Conservation (phyloP, 2,329 filamentous ascomycete species). For the Phoma sp. region DNA sequence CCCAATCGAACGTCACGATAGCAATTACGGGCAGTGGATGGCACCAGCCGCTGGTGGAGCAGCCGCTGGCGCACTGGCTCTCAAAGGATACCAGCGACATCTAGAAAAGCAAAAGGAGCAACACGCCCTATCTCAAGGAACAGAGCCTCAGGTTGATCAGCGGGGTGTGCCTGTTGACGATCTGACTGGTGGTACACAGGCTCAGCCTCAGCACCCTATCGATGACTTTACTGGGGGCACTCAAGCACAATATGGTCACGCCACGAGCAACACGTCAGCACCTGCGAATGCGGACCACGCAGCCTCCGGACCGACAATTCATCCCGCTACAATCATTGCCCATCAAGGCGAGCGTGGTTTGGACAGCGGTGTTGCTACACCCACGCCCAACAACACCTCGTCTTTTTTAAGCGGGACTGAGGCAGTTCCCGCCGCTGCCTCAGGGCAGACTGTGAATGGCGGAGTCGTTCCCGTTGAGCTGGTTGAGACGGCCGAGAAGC, state of each 20-base stretch:
- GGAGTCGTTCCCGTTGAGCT: conserved; percentile 31
- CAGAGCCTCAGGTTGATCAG: conserved; percentile 16
- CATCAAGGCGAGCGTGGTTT: conserved; percentile 19
- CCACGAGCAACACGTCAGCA: background rate
- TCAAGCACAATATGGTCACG: conserved; percentile 1
- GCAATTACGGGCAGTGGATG: conserved; percentile 63
- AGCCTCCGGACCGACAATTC: conserved; percentile 1
- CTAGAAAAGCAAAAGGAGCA: conserved; percentile 39
- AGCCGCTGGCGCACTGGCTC: conserved; percentile 51
- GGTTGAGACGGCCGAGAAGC: conserved; percentile 22
- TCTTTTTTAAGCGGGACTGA: conserved; percentile 46
- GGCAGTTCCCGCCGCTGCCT: conserved; percentile 33
- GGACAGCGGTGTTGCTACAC: conserved; percentile 23
- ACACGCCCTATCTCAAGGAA: conserved; percentile 19
- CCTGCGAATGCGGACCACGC: background rate
- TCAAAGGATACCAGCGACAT: conserved; percentile 43
- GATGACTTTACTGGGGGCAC: conserved; percentile 18
- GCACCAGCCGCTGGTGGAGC: conserved; percentile 57
- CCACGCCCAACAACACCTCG: conserved; percentile 20
- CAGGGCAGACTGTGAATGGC: conserved; percentile 40
- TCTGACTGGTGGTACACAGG: conserved; percentile 9
- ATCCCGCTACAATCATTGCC: conserved; percentile 23
- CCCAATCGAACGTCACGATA: conserved; percentile 44
- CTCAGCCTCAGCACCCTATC: conserved; percentile 21
- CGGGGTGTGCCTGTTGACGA: conserved; percentile 12